Base-by-base conservation (phyloP, 2,329 filamentous ascomycete genomes). In the Talaromyces marneffei region DNA sequence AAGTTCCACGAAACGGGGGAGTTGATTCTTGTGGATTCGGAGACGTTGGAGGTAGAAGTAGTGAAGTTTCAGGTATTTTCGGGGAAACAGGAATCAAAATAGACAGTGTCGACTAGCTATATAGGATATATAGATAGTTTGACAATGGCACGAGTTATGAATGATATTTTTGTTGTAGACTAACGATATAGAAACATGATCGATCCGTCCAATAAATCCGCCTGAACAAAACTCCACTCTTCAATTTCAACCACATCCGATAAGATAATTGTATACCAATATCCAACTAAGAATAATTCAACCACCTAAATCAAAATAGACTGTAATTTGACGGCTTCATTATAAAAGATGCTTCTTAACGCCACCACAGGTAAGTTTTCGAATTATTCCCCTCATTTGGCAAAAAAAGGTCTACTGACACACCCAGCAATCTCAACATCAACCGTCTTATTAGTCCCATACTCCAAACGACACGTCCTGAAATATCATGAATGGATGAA, bases 401-500 rank as follows among this genome's bases (percentile, higher is more conserved):
- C 1, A n/a, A 46, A 16, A 8, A 20, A 16, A 20, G 2, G 35
- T n/a, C 7, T 52, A 27, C 10, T 20, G 1, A 20, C n/a, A 12
- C 3, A 3, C n/a, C 25, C 66, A 95, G 91, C 87, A 18, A 77
- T 95, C 33, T 81, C 84, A 2, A 88, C 88, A 1, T 75, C 82
- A 4, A 80, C 80, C 55, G 79, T 90, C 48, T 82, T 95, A 18
- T 83, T 97, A 9, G 91, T 96, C 9, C 92, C 92, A 0, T 97
- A 97, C 75, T 87, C 88, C 65, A 76, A 81, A 39, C 88, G 87
- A 70, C 93, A 97, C 78, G 93, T 97, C 25, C 82, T 82, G 16
- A 86, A 82, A 39, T 97, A 97, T 72, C 91, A 96, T 72, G 78
- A 82, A 69, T 97, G 93, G 93, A 97, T 97, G 92, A 83, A 92